Evolutionary conservation across 352 stramenopile genomes (phyloP), one percentile per base, ranked within the genome.

Genomic region (Phytophthora kernoviae): DNA sequence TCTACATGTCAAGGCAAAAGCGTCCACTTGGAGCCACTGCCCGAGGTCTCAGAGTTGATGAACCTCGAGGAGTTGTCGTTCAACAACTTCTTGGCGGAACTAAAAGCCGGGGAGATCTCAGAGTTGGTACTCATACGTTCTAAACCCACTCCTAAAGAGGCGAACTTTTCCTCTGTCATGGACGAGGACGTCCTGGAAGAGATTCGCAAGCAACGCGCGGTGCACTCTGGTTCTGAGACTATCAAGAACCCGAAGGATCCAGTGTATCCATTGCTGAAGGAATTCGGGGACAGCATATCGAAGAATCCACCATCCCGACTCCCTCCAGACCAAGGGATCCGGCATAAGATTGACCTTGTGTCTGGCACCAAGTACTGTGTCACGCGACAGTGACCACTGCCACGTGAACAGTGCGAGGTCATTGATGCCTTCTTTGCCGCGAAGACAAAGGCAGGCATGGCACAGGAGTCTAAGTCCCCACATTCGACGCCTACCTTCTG

Each of bases 371-470:
- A 64, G 30, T 64, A 69, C 34, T 58, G 54, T n/a, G 50, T 69
- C 0, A 64, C 54, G 0, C 39, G 58, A 11, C 62, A 72, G 34
- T 70, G 56, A 57, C 63, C 68, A 33, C 32, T 77, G 2, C 58
- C 63, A 1, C 21, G 36, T 0, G 62, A 69, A 1, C 67, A 72
- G 54, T 58, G 65, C 33, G 24, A 66, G 7, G 53, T 56, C n/a
- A 71, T 71, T 18, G 59, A 75, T 21, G 59, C 54, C 7, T 77
- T 74, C 59, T 72, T 74, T 42, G 36, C 10, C 4, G 40, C 44
- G 1, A 58, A 56, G 20, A 26, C 21, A 6, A 24, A 47, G 36
- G 39, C 49, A 2, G 58, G 65, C 3, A 18, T 60, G 17, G 61
- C 74, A 7, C 64, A 52, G 0, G 65, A 68, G 21, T 58, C 27